phyloP scores from a whole-genome alignment of 2,329 filamentous ascomycete genomes.

The Pestalotiopsis sp. region DNA sequence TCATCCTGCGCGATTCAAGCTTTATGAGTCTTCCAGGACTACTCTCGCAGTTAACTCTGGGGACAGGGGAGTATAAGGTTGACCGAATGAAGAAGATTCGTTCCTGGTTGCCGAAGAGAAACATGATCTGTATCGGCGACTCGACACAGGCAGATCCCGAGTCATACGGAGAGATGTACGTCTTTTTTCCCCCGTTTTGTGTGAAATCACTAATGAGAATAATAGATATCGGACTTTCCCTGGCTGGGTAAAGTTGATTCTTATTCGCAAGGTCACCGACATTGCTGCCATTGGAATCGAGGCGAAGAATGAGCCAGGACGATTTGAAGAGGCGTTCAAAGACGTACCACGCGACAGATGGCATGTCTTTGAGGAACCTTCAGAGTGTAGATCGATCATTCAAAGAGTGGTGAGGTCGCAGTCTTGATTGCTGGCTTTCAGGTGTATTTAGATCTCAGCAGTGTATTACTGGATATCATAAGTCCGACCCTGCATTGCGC shows the following conservation, averaged over 20 bases:
- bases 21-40: constrained; percentile 86
- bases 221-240: constrained; percentile 63
- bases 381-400: constrained; percentile 58
- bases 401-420: constrained; percentile 26
- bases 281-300: constrained; percentile 70
- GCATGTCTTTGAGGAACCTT: constrained; percentile 80
- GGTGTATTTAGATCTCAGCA: background rate
- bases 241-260: constrained; percentile 80
- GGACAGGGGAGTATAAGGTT: constrained; percentile 85
- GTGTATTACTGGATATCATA: background rate
- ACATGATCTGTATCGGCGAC: constrained; percentile 85
- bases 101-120: constrained; percentile 75
- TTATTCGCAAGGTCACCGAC: constrained; percentile 82
- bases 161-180: constrained; percentile 78
- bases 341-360: constrained; percentile 71
- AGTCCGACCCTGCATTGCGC: no score
- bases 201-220: background rate
- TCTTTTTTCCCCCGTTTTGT: no score
- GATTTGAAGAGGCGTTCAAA: constrained; percentile 84
- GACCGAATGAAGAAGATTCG: constrained; percentile 78
- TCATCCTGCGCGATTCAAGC: constrained; percentile 82
- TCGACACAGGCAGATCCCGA: constrained; percentile 92
- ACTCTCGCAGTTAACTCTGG: constrained; percentile 75
- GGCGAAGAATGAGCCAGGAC: constrained; percentile 70
- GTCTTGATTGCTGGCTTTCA: background rate